Evolutionary conservation across 2,329 filamentous ascomycete genomes (phyloP).

Genomic region (Trichoderma atrobrunneum): DNA sequence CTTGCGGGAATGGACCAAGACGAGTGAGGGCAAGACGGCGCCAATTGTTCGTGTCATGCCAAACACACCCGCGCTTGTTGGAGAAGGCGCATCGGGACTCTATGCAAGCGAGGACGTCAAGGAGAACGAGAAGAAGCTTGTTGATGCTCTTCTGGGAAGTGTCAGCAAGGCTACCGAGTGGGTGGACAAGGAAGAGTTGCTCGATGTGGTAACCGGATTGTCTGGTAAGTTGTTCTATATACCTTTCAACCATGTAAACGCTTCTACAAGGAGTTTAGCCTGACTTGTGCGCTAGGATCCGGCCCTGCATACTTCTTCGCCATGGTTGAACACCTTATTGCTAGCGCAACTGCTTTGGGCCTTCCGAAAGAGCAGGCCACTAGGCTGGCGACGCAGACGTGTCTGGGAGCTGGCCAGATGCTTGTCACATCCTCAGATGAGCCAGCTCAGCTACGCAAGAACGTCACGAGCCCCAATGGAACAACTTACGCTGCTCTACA

Average conservation of each 20-base stretch:
- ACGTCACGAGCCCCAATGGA: constrained; percentile 53
- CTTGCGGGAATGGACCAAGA: constrained; percentile 42
- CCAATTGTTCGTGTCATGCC: constrained; percentile 53
- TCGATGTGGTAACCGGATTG: constrained; percentile 50
- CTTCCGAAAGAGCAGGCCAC: constrained; percentile 48
- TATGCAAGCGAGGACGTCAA: constrained; percentile 45
- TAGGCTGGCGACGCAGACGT: constrained; percentile 49
- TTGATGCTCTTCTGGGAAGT: constrained; percentile 41
- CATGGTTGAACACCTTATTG: constrained; percentile 50
- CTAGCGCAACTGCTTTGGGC: constrained; percentile 43
- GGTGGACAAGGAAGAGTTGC: constrained; percentile 48
- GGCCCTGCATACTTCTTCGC: constrained; percentile 54
- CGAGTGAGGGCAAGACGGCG: constrained; percentile 37
- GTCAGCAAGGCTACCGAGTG: constrained; percentile 50
- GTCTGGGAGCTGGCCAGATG: constrained; percentile 51
- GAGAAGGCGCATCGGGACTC: constrained; percentile 49
- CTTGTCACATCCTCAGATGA: constrained; percentile 45
- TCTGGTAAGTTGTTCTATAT: constrained; percentile 40
- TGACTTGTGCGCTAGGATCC: constrained; percentile 37
- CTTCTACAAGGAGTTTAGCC: not conserved
- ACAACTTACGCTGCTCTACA: constrained; percentile 49
- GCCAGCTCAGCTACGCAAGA: constrained; percentile 47
- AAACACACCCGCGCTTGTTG: constrained; percentile 50
- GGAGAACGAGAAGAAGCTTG: constrained; percentile 41
- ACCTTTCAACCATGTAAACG: not conserved